Base-by-base conservation (phyloP, 208 protist genomes). In the Blechomonas ayalai region DNA sequence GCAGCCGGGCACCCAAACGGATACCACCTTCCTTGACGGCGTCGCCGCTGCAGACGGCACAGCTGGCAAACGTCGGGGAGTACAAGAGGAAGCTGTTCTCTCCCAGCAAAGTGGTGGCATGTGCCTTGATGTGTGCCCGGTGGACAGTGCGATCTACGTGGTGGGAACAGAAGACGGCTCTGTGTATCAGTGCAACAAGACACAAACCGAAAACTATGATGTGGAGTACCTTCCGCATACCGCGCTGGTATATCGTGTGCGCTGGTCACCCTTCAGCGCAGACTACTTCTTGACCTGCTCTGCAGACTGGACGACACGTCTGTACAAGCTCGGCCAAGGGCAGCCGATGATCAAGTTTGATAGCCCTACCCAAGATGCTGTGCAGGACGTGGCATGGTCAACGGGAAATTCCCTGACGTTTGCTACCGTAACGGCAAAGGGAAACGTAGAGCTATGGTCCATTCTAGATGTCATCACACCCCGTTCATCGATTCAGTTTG, bases 121-220 rank as follows among this genome's bases (percentile, higher is more conserved):
- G 78, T 95, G 78, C 67, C 70, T 97, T 25, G 93, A 97, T 63
- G 89, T 98, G 44, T 87, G 65, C 45, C 90, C 84, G 1, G 36
- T 52, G 1, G 92, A 97, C 62, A 67, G 56, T 27, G 93, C 74
- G 24, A 70, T 96, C 9, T 97, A 98, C 72, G 42, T 98, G 13
- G 93, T 95, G 18, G 95, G 89, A 33, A 98, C 95, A 1, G 94
- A 97, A 63, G 93, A 97, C 43, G 96, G 95, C 27, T 83, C 62
- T 22, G 74, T 98, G n/a, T 86, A 94, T 72, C 95, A 97, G 73
- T 98, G 96, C 79, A 96, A 82, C 47, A 82, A 73, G 52, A 97
- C 90, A 32, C 97, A 98, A 56, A 95, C 82, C 27, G 95, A 98
- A 59, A 95, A 86, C 55, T 96, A 95, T 67, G 81, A 98, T 39